Evolutionary conservation across 2,329 filamentous ascomycete genomes (phyloP), one percentile per base, ranked within the genome.

Genomic region (Xylariaceae sp.): DNA sequence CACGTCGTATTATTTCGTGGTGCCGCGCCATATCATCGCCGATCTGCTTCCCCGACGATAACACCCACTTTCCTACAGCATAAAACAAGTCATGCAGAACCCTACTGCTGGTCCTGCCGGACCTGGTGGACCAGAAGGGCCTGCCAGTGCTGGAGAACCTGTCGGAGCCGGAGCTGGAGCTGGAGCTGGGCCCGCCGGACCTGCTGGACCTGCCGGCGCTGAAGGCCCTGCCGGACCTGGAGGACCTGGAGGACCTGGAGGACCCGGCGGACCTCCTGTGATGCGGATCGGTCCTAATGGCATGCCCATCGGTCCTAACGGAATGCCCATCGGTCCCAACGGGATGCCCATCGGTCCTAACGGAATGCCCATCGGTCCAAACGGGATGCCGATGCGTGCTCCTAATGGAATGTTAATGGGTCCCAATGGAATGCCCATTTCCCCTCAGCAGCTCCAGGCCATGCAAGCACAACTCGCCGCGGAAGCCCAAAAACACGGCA

Each of bases 401-500:
- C 23, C 23, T 30, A 30, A 30, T 30, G 23, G 23, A 30, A 50
- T 50, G 47, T 60, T 56, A 3, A 51, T 62, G 15, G 63, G 58
- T n/a, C 63, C 58, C 59, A 68, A 66, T 51, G 69, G 65, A 59
- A 70, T 66, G 56, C 64, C 78, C 65, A 78, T 90, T 39, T 85
- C 87, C 17, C 92, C 89, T 53, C 88, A 96, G 77, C 92, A 97
- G 78, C 89, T 96, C 64, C 84, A 85, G 58, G 82, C 83, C 58
- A 94, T 97, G 82, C 90, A 95, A 74, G 84, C 86, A 68, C 88
- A 94, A 75, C 78, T 97, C 50, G 88, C 88, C 53, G 83, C 84
- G 54, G 92, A 97, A 75, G 93, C 93, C 53, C 81, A 89, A 70
- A 92, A 89, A 76, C 84, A 87, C 64, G 92, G 92, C 73, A 86